Evolutionary conservation across 192 early-diverging fungal species (phyloP).

Genomic region (Chytriomyces sp.): DNA sequence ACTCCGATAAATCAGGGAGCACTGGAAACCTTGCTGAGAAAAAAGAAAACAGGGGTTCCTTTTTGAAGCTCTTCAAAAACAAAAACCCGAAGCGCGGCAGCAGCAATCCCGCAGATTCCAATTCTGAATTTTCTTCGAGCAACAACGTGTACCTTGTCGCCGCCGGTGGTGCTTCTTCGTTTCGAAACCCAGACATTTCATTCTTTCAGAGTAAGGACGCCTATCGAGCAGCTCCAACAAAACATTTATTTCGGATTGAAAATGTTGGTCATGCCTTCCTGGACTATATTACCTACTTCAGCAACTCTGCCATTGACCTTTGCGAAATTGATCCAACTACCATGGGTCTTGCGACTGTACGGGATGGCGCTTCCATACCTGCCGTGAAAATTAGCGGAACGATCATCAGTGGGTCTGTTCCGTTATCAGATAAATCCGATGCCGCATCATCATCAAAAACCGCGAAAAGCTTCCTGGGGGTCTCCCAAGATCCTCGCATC

Average conservation of each 20-base stretch:
- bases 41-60: not conserved
- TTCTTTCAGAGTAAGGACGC: conserved; percentile 15
- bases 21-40: not conserved
- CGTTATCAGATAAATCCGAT: not conserved
- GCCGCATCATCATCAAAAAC: not conserved
- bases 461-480: not conserved
- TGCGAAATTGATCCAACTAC: conserved; percentile 13
- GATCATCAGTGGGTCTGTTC: not conserved
- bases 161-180: conserved; percentile 11
- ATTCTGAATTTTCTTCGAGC: not conserved
- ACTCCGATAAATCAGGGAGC: not conserved
- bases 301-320: not conserved
- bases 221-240: not conserved
- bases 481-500: not conserved
- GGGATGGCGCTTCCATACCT: conserved; percentile 17
- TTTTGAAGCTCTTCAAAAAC: conserved; percentile 25
- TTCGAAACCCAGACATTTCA: conserved; percentile 13
- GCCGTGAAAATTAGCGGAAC: conserved; percentile 11
- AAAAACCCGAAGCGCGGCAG: conserved; percentile 6
- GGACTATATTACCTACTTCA: conserved; percentile 16
- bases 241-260: conserved; percentile 18
- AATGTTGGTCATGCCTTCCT: conserved; percentile 11
- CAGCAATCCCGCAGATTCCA: not conserved
- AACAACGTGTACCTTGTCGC: conserved; percentile 15
- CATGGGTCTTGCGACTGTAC: not conserved